Conservation (phyloP, 2,329 filamentous ascomycete genomes). For the Dactylellina haptotyla region DNA sequence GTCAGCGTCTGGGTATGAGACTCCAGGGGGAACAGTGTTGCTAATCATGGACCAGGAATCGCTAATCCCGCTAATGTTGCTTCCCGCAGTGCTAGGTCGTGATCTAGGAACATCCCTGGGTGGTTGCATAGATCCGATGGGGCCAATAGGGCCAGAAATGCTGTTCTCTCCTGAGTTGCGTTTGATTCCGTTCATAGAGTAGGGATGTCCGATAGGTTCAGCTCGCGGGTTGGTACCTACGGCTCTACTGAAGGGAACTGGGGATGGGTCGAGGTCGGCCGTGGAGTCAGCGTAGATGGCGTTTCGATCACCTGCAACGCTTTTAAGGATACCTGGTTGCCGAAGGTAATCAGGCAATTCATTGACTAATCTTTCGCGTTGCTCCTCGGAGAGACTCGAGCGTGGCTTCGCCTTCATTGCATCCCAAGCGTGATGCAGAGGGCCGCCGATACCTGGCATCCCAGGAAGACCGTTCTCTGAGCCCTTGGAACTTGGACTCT, state of each 20-base stretch:
- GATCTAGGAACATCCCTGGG: constrained; percentile 46
- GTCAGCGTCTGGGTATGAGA: constrained; percentile 43
- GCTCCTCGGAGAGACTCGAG: constrained; percentile 74
- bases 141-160: constrained; percentile 28
- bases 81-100: constrained; percentile 46
- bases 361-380: constrained; percentile 46
- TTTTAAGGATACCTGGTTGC: constrained; percentile 39
- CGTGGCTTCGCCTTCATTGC: constrained; percentile 88
- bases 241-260: constrained; percentile 44
- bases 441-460: constrained; percentile 86
- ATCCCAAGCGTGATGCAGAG: constrained; percentile 83
- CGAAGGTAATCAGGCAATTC: constrained; percentile 49
- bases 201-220: constrained; percentile 46
- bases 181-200: constrained; percentile 43
- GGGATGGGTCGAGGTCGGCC: constrained; percentile 44
- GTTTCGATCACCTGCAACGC: constrained; percentile 37
- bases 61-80: constrained; percentile 49
- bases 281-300: constrained; percentile 46
- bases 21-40: constrained; percentile 45
- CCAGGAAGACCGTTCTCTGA: constrained; percentile 82
- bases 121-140: constrained; percentile 43
- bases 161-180: constrained; percentile 48
- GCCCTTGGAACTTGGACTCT: constrained; percentile 80
- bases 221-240: constrained; percentile 48
- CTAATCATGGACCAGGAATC: constrained; percentile 54